These are phyloP conservation scores for Immersiella caudata DNA, from an alignment of 495 filamentous ascomycete species.

Conservation along the genomic window DNA sequence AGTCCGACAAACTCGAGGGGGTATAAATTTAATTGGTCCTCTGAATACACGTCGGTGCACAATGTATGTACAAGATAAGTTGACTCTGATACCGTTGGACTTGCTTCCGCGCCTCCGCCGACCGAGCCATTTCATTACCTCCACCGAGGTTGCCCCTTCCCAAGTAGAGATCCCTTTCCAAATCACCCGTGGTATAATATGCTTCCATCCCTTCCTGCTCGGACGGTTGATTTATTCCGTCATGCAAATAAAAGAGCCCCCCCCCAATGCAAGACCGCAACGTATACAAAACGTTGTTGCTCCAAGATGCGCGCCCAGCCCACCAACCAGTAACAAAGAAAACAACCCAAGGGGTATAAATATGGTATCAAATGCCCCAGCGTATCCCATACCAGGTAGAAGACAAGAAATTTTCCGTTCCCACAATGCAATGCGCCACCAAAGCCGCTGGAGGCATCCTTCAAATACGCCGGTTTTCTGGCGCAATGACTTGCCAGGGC, in stretches of 20 bases:
- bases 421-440: conserved; percentile 8
- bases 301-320: conserved; percentile 9
- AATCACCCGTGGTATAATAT: background rate
- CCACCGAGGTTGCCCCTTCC: background rate
- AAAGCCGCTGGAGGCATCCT: background rate
- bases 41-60: background rate
- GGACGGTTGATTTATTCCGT: background rate
- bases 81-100: background rate
- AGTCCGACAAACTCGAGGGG: background rate
- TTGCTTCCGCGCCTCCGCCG: background rate
- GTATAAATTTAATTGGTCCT: conserved; percentile 6
- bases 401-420: background rate
- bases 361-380: conserved; percentile 11
- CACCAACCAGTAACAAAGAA: conserved; percentile 13
- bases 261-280: conserved; percentile 8
- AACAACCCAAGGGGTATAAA: conserved; percentile 14
- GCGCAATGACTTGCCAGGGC: conserved; percentile 40
- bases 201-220: conserved; percentile 1
- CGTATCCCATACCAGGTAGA: background rate
- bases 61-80: conserved; percentile 5
- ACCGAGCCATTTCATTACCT: background rate
- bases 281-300: background rate
- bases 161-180: background rate
- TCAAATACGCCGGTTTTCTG: conserved; percentile 40
- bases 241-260: conserved; percentile 1